Percentiles rank a stretch among this genome's conserved stretches.
Conservation (phyloP, 108 stramenopile species). For the Parietichytrium sp. region DNA sequence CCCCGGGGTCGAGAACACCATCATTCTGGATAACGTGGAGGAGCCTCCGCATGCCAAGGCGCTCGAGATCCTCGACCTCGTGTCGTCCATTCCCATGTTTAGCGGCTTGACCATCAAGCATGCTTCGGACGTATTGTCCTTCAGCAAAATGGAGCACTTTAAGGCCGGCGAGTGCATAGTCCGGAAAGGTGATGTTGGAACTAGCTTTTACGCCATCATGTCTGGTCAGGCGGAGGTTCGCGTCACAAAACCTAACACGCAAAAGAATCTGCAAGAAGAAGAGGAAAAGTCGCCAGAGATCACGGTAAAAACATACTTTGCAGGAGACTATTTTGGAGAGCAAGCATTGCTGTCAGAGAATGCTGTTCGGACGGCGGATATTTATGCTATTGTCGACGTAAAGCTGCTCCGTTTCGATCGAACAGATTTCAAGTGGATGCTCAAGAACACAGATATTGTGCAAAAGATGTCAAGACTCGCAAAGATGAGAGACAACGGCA, state of each 20-base stretch:
- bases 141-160: slow-evolving; percentile 13
- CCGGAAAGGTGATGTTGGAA: slow-evolving; percentile 22
- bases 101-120: slow-evolving; percentile 46
- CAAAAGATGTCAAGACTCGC: slow-evolving; percentile 28
- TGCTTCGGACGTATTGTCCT: slow-evolving; percentile 51
- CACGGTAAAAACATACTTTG: slow-evolving; percentile 44
- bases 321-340: slow-evolving; percentile 49
- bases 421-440: slow-evolving; percentile 43
- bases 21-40: slow-evolving; percentile 42
- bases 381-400: slow-evolving; percentile 35
- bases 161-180: slow-evolving; percentile 48
- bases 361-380: slow-evolving; percentile 36
- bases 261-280: neutral
- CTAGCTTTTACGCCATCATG: slow-evolving; percentile 30
- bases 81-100: slow-evolving; percentile 47
- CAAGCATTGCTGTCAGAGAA: slow-evolving; percentile 41
- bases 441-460: slow-evolving; percentile 38
- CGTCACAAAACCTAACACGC: neutral
- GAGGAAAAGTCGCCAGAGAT: neutral
- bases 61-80: slow-evolving; percentile 49
- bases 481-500: slow-evolving; percentile 10
- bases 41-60: slow-evolving; percentile 43
- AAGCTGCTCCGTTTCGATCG: slow-evolving; percentile 30
- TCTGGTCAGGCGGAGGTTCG: slow-evolving; percentile 31
- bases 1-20: slow-evolving; percentile 52